Base-by-base conservation (phyloP, 73 alveolate genomes). In the Tetrahymena borealis region DNA sequence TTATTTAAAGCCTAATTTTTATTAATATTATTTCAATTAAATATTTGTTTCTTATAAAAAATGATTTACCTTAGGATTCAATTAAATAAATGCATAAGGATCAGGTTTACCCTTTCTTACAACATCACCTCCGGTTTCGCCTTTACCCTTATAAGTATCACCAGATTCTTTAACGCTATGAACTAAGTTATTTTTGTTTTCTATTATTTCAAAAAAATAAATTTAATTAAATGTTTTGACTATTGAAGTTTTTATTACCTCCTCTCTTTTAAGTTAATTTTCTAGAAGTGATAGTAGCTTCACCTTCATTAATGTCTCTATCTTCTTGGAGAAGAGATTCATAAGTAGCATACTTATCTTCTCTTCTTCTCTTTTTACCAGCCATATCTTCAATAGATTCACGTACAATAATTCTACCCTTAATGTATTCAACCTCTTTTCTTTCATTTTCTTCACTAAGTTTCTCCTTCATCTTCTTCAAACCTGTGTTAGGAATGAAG, bases 101-200 rank as follows among this genome's bases (percentile, higher is more conserved):
- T 93, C 95, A 32, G 95, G 95, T 90, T 92, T 93, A 32, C 95
- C 95, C 41, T 90, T 93, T 39, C 90, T 79, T 0, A 90, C 39
- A 37, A 93, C 93, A 85, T 93, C 95, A 85, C 95, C 95, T 11
- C 95, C 95, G 32, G 93, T 60, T 60, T 60, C 95, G 36, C 93
- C 79, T 32, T 93, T 93, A 11, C 91, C 78, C 91, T 85, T 93
- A 90, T 79, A 85, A 32, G 95, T 78, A 10, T 91, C 78, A 31
- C 95, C 95, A 33, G 93, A 78, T 20, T 93, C 95, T 78, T 85
- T 79, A 38, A 93, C 20, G 35, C 40, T 41, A 90, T 93, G 95
- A 0, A 93, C 95, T 18, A 39, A 40, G 32, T 93, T 92, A 32
- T 93, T 79, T 32, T 60, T 32, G 28, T 85, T 93, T 79, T 39